Percentiles rank a stretch among this genome's conserved stretches.
Conservation (phyloP, 2,329 filamentous ascomycete genomes). For the Neoarthrinium moseri region DNA sequence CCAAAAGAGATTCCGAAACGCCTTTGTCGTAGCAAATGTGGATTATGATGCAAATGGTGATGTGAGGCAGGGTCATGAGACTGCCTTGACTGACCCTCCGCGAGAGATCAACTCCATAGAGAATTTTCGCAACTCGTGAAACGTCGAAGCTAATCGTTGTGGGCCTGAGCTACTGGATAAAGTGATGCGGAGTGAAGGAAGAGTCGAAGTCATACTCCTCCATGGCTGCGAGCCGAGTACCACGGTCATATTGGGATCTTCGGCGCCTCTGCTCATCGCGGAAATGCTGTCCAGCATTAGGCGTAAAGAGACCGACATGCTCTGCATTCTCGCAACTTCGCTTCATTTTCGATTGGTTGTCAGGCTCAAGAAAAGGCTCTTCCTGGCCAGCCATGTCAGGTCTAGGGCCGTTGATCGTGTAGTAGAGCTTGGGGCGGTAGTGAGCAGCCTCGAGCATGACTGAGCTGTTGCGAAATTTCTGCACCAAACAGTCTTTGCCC, state of each 20-base stretch:
- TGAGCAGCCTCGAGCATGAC: constrained; percentile 85
- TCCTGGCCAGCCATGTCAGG: constrained; percentile 64
- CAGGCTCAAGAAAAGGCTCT: constrained; percentile 72
- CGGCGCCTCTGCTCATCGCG: constrained; percentile 75
- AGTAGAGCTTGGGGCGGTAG: constrained; percentile 76
- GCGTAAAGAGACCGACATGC: constrained; percentile 80
- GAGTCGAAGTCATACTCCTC: constrained; percentile 59
- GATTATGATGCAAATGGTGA: too few relatives aligned
- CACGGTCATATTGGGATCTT: constrained; percentile 77
- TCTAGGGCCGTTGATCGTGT: constrained; percentile 45
- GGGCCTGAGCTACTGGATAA: constrained; percentile 16
- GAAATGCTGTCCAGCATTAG: constrained; percentile 71
- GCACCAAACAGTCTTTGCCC: constrained; percentile 83
- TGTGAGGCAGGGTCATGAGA: too few relatives aligned
- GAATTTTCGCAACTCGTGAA: not conserved
- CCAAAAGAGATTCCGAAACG: too few relatives aligned
- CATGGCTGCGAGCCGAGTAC: constrained; percentile 68
- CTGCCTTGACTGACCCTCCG: too few relatives aligned
- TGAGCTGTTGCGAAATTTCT: constrained; percentile 95
- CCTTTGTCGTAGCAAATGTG: too few relatives aligned
- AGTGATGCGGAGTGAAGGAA: constrained; percentile 33
- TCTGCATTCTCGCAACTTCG: constrained; percentile 85
- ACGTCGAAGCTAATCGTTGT: not conserved
- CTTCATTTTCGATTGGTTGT: constrained; percentile 86
- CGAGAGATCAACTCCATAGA: not conserved